These are phyloP conservation scores for Thalassiosira mediterranea DNA, from an alignment of 352 stramenopile genomes.

Conservation along the genomic window DNA sequence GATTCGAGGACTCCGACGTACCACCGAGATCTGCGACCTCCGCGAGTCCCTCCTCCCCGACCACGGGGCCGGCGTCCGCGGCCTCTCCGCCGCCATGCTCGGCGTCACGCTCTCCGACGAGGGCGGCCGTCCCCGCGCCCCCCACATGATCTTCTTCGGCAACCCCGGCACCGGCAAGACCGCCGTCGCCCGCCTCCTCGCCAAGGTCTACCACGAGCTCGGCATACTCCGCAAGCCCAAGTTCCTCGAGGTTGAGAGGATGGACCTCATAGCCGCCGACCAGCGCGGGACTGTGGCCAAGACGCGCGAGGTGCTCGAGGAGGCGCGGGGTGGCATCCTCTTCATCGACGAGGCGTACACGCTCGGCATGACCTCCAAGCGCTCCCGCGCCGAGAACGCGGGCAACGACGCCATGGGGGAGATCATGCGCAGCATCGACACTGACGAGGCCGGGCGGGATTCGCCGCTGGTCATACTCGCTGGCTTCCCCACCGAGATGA, in stretches of 20 bases:
- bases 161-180: conserved; percentile 85
- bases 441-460: conserved; percentile 58
- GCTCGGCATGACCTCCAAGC: conserved; percentile 75
- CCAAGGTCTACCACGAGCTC: conserved; percentile 92
- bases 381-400: conserved; percentile 62
- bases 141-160: conserved; percentile 80
- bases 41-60: conserved; percentile 72
- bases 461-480: conserved; percentile 76
- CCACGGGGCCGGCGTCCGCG: conserved; percentile 38
- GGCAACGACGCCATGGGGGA: conserved; percentile 71
- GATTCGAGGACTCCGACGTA: conserved; percentile 77
- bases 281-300: conserved; percentile 75
- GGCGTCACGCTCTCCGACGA: conserved; percentile 71
- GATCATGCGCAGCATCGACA: conserved; percentile 76
- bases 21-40: conserved; percentile 80
- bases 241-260: conserved; percentile 87
- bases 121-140: conserved; percentile 55
- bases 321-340: conserved; percentile 90
- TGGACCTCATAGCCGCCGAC: conserved; percentile 80
- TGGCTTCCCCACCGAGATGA: conserved; percentile 80
- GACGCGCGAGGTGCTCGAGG: conserved; percentile 86
- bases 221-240: conserved; percentile 90
- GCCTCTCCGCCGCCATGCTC: conserved; percentile 38
- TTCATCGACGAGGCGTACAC: conserved; percentile 87
- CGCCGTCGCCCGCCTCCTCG: conserved; percentile 90